These are phyloP conservation scores for Phallus indusiatus DNA, from an alignment of 768 basidiomycete species.

Conservation along the genomic window DNA sequence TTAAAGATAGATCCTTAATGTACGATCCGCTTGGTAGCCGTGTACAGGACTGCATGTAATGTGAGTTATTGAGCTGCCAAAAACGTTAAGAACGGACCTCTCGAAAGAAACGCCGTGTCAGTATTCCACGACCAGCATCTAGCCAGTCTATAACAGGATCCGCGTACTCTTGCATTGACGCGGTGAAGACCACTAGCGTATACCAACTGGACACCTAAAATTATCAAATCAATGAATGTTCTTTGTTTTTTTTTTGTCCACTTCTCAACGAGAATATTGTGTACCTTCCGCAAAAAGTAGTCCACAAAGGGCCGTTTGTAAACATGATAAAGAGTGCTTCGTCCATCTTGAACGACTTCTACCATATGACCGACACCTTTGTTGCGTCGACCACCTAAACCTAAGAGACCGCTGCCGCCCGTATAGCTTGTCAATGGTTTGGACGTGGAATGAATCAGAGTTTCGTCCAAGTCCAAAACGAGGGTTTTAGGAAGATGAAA, in stretches of 20 bases:
- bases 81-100: conserved; percentile 51
- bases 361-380: conserved; percentile 78
- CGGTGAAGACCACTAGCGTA: conserved; percentile 96
- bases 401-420: conserved; percentile 52
- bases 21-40: conserved; percentile 88
- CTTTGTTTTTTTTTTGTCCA: too few relatives aligned
- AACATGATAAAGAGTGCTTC: conserved; percentile 91
- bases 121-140: conserved; percentile 87
- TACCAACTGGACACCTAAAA: conserved; percentile 96
- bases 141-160: conserved; percentile 99
- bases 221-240: background rate
- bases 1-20: conserved; percentile 82
- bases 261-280: conserved; percentile 3
- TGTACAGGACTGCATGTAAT: conserved; percentile 69
- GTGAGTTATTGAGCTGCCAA: background rate
- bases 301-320: conserved; percentile 98
- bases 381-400: conserved; percentile 45
- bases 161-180: conserved; percentile 98
- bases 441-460: conserved; percentile 94
- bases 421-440: conserved; percentile 46
- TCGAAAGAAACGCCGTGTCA: conserved; percentile 82
- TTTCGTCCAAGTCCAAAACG: conserved; percentile 96
- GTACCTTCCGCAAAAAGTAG: conserved; percentile 82
- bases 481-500: conserved; percentile 88
- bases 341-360: conserved; percentile 83